Evolutionary conservation across 1,139 yeast species (phyloP), one percentile per base, ranked within the genome.

Genomic region (Geotrichum cucujoidarum): DNA sequence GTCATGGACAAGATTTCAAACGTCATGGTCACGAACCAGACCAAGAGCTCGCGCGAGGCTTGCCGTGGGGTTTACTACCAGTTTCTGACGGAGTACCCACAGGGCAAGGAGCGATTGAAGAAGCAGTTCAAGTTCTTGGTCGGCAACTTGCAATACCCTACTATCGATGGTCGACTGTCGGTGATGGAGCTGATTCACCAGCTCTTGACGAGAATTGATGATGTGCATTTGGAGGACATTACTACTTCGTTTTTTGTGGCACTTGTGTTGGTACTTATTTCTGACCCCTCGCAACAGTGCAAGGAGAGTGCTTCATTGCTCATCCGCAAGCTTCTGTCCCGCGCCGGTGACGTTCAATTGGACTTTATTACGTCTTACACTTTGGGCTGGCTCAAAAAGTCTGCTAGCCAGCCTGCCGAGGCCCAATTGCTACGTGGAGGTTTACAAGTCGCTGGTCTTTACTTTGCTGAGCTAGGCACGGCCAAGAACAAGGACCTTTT

Each of bases 61-160:
- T 81, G 97, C 8, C 77, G 97, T 65, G 77, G 87, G 55, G 81
- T 86, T 1, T 94, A 81, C 64, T 85, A 81, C 65, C 92, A 83
- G 60, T 94, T 92, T 60, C 69, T 92, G 60, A 85, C 90, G 83
- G 96, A 89, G 60, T 92, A 87, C 60, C 97, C 95, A 59, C 97
- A 92, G 68, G 90, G 97, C 29, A 77, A 82, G 60, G 90, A 94
- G 4, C 78, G 89, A 56, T 67, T 92, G 47, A 94, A 86, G 56
- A 86, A 83, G 59, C 95, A 87, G 58, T 81, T 90, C 66, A 81
- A 83, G 55, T 82, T 83, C 60, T 73, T 92, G 66, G 84, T 90
- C n/a, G 80, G 79, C 54, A 92, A 94, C 63, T 71, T 94, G 60
- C 76, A 81, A 24, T 94, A 94, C 62, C 92, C 95, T 13, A 82